Base-by-base conservation (phyloP, 2,329 filamentous ascomycete genomes). In the Fusarium napiforme region DNA sequence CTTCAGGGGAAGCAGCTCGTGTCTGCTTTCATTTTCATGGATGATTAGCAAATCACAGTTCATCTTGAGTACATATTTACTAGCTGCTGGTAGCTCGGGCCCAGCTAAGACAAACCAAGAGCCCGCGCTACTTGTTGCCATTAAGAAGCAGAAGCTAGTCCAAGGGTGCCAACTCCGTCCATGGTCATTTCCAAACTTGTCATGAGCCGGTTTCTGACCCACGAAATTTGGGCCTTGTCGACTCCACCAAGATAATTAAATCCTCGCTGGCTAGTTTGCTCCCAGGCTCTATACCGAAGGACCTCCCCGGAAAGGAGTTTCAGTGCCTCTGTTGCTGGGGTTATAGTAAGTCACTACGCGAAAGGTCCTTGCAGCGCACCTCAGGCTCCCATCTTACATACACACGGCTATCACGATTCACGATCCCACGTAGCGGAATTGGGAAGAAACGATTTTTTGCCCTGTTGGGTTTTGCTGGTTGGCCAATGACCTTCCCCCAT, bases 21-120 rank as follows among this genome's bases (percentile, higher is more conserved):
- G 52, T 65, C 61, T 63, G 49, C 47, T 45, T 39, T 39, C 36
- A 47, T 42, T 53, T 60, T 37, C 46, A 53, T 49, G 39, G 36
- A 49, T 59, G 40, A 43, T 60, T 37, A 60, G 59, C 69, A 72
- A 72, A 70, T 71, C 70, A 73, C 59, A 70, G 26, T 45, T 59
- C 65, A 64, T 56, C 47, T 55, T 62, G n/a, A 52, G 67, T 40
- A 37, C 36, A 37, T 37, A 43, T 50, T 53, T 61, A 60, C 64
- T 74, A 74, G 71, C 64, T 57, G n/a, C 60, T 72, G 34, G 64
- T 74, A 74, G 68, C 69, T 64, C 53, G 57, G 55, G 55, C 72
- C 72, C 69, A 64, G 66, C 69, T 72, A 75, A 67, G 69, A 64
- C 61, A 59, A 71, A 53, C 59, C 67, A 60, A 72, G 50, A 46